These are phyloP conservation scores for Peterozyma toletana DNA, from an alignment of 805 yeast genomes.

Conservation along the genomic window DNA sequence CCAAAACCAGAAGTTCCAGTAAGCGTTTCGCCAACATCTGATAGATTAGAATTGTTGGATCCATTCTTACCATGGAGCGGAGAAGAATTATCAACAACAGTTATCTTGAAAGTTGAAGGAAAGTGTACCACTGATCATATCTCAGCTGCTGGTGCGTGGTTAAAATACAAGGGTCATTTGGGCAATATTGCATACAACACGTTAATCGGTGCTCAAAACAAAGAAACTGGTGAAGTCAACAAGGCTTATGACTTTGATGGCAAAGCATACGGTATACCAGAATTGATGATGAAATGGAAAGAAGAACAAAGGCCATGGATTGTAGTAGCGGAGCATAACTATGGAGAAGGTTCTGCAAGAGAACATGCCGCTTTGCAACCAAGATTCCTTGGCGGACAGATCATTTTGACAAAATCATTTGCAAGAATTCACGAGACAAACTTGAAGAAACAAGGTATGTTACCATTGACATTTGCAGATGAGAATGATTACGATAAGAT, in stretches of 20 bases:
- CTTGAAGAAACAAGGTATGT: slow-evolving; percentile 95
- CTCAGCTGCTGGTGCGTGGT: slow-evolving; percentile 98
- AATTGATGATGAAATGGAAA: slow-evolving; percentile 94
- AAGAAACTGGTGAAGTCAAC: slow-evolving; percentile 95
- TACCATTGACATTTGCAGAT: slow-evolving; percentile 88
- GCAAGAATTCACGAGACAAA: slow-evolving; percentile 99
- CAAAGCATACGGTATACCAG: slow-evolving; percentile 77
- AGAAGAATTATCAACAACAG: slow-evolving; percentile 68
- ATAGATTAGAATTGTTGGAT: slow-evolving; percentile 83
- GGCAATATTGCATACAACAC: slow-evolving; percentile 95
- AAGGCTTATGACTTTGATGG: slow-evolving; percentile 85
- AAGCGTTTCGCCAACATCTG: slow-evolving; percentile 73
- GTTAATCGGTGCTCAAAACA: slow-evolving; percentile 92
- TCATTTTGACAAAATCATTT: slow-evolving; percentile 86
- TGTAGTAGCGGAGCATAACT: slow-evolving; percentile 95
- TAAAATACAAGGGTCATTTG: slow-evolving; percentile 95
- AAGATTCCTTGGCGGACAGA: slow-evolving; percentile 85
- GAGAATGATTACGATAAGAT: slow-evolving; percentile 84
- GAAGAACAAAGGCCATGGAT: slow-evolving; percentile 80
- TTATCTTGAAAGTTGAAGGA: slow-evolving; percentile 88
- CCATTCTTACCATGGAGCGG: slow-evolving; percentile 89
- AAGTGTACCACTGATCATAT: slow-evolving; percentile 98
- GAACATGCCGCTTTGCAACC: slow-evolving; percentile 98
- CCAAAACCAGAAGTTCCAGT: slow-evolving; percentile 45
- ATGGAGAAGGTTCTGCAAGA: slow-evolving; percentile 99